Conservation (phyloP, 2,329 filamentous ascomycete genomes). For the Microcyclospora tardicrescens region DNA sequence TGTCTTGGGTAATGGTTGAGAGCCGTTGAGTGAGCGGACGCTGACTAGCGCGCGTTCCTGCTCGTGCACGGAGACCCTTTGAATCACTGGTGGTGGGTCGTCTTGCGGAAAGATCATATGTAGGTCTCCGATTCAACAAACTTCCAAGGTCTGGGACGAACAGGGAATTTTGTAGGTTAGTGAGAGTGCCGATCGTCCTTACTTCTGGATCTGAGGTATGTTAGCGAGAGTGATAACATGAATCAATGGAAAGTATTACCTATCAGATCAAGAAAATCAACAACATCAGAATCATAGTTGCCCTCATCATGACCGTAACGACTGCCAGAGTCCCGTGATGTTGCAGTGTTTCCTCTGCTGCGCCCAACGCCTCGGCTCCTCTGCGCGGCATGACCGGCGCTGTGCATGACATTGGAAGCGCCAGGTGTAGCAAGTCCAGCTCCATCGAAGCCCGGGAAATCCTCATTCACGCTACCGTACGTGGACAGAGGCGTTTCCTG, state of each 20-base stretch:
- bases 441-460: slow-evolving; percentile 6
- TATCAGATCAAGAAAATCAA: slow-evolving; percentile 56
- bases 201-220: slow-evolving; percentile 59
- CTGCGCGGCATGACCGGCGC: slow-evolving; percentile 16
- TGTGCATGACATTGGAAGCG: slow-evolving; percentile 12
- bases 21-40: slow-evolving; percentile 1
- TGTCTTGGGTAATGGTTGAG: slow-evolving; percentile 1
- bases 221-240: slow-evolving; percentile 12
- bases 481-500: slow-evolving; percentile 8
- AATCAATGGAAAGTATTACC: slow-evolving; percentile 31
- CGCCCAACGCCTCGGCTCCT: slow-evolving; percentile 13
- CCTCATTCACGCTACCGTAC: slow-evolving; percentile 5
- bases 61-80: slow-evolving; percentile 1
- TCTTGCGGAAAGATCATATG: slow-evolving; percentile 55
- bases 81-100: slow-evolving; percentile 20
- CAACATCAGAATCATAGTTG: slow-evolving; percentile 50
- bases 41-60: slow-evolving; percentile 1
- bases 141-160: slow-evolving; percentile 72
- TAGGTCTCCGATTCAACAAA: slow-evolving; percentile 63
- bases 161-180: slow-evolving; percentile 80
- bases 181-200: slow-evolving; percentile 67
- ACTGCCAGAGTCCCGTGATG: slow-evolving; percentile 1
- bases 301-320: slow-evolving; percentile 2
- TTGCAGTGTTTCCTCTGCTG: not conserved
- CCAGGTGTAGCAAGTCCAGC: slow-evolving; percentile 5